phyloP scores from a whole-genome alignment of 352 stramenopile genomes.

The Peronospora destructor region DNA sequence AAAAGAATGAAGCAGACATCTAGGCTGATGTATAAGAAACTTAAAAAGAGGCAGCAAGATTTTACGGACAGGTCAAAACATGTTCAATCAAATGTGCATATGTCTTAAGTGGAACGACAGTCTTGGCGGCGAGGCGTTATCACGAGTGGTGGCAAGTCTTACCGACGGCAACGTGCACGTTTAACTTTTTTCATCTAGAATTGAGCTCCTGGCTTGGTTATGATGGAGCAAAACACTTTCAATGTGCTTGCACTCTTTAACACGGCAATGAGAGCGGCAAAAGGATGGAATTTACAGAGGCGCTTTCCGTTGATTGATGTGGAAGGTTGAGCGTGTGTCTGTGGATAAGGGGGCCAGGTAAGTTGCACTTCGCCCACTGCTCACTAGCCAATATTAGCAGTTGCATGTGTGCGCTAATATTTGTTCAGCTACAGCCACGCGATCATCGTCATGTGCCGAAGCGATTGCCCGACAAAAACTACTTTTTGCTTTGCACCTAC shows the following conservation, averaged over 20 bases:
- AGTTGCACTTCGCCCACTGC: slow-evolving; percentile 50
- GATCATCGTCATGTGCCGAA: slow-evolving; percentile 22
- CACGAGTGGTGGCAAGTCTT: slow-evolving; percentile 1
- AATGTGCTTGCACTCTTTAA: slow-evolving; percentile 33
- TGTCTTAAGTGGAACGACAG: slow-evolving; percentile 61
- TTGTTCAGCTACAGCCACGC: slow-evolving; percentile 5
- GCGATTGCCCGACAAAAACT: slow-evolving; percentile 34
- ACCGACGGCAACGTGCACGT: no score
- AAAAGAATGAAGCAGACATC: slow-evolving; percentile 69
- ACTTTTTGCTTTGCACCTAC: slow-evolving; percentile 55
- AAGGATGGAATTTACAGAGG: slow-evolving; percentile 25
- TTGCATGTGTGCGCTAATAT: slow-evolving; percentile 19
- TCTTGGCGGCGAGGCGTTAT: slow-evolving; percentile 11
- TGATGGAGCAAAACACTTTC: slow-evolving; percentile 5
- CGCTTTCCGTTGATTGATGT: slow-evolving; percentile 46
- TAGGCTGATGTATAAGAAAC: no score
- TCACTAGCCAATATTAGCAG: slow-evolving; percentile 53
- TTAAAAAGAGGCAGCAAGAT: no score
- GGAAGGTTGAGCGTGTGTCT: slow-evolving; percentile 48
- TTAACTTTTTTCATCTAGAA: slow-evolving; percentile 65
- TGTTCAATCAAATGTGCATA: slow-evolving; percentile 50
- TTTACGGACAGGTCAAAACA: no score
- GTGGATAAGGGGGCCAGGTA: slow-evolving; percentile 48
- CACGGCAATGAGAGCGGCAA: slow-evolving; percentile 38
- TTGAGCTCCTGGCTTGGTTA: slow-evolving; percentile 57